Base-by-base conservation (phyloP, 2,329 filamentous ascomycete genomes). In the Dactylellina haptotyla region DNA sequence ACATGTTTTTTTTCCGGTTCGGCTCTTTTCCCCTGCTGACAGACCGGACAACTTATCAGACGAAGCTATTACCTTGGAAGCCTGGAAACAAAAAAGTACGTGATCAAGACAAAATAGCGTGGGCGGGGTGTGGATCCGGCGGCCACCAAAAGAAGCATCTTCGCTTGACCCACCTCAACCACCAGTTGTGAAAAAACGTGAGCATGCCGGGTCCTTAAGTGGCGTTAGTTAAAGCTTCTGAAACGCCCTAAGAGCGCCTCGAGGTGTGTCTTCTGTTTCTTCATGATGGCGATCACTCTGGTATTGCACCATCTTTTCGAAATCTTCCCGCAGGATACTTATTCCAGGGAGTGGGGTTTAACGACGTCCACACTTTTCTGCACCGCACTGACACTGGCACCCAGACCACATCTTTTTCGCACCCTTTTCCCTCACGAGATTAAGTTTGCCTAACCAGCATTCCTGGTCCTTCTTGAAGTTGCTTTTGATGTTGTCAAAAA, bases 151-250 rank as follows among this genome's bases (percentile, higher is more conserved):
- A 43, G 39, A 43, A 43, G 39, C 39, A 30, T 43, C 46, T 61
- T 70, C 65, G 65, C 66, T 63, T 56, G 41, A 45, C 43, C 28
- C 51, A 59, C 45, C 32, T n/a, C 34, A 45, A n/a, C n/a, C n/a
- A n/a, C n/a, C n/a, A n/a, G n/a, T n/a, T n/a, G n/a, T n/a, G n/a
- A 45, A 59, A 67, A 67, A 67, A 67, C 64, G 54, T 67, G 64
- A 65, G 67, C 53, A 41, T 28, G 41, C 20, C 20, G 41, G 65
- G 28, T 26, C 28, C 34, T 30, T 54, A 54, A 26, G 67, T 72
- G 67, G 67, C 59, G 67, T 59, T 41, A 26, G 50, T 43, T 59
- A 59, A 72, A 59, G 51, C 46, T 28, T 72, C 43, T 72, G 67
- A 72, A 72, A 72, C 67, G 59, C 25, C 45, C 67, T 72, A 72